Conservation (phyloP, 805 yeast genomes). For the Wickerhamomyces xylosicus region DNA sequence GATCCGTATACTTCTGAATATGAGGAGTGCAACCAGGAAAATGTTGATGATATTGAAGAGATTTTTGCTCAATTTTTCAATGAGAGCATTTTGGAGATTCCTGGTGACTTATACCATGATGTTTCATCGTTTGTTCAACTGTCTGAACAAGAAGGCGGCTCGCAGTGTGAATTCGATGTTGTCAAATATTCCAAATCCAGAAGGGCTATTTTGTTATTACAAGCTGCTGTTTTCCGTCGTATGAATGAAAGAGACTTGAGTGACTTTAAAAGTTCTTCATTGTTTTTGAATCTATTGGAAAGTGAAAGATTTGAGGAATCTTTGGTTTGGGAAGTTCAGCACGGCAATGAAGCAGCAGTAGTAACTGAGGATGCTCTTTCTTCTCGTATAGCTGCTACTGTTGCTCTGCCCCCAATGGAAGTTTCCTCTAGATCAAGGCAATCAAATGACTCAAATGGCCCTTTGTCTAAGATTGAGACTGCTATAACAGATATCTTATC, state of each 20-base stretch:
- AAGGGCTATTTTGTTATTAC: conserved; percentile 47
- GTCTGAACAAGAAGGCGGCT: conserved; percentile 4
- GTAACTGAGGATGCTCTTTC: conserved; percentile 1
- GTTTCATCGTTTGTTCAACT: conserved; percentile 28
- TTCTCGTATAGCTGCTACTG: background rate
- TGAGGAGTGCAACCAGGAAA: conserved; percentile 16
- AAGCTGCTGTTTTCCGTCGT: conserved; percentile 36
- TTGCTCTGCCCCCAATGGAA: no score
- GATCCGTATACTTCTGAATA: conserved; percentile 23
- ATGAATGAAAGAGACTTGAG: conserved; percentile 44
- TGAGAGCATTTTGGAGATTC: conserved; percentile 21
- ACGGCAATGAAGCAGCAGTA: conserved; percentile 5
- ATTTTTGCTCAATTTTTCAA: conserved; percentile 36
- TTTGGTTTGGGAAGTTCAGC: conserved; percentile 18
- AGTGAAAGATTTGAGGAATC: conserved; percentile 26
- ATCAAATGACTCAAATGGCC: background rate
- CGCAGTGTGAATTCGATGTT: conserved; percentile 5
- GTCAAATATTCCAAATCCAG: conserved; percentile 43
- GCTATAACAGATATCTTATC: conserved; percentile 21
- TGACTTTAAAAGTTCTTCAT: conserved; percentile 50
- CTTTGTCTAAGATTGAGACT: conserved; percentile 22
- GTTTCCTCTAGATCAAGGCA: background rate
- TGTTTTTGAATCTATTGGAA: conserved; percentile 43
- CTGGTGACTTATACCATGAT: conserved; percentile 18
- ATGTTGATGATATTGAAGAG: conserved; percentile 40